Base-by-base conservation (phyloP, 1,139 yeast genomes). In the Candida sanyaensis region DNA sequence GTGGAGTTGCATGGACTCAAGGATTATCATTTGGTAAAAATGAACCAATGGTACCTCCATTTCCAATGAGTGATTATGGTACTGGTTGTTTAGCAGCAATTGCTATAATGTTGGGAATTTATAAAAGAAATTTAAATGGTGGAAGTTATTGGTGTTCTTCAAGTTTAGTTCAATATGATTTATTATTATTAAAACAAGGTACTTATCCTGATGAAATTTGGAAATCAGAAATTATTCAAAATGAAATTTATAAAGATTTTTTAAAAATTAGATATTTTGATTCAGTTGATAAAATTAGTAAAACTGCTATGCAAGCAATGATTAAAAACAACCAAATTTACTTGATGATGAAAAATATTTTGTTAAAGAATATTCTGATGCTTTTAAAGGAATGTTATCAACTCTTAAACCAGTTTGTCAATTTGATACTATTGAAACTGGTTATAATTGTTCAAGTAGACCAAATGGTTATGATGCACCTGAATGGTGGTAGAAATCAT, bases 1-100 rank as follows among this genome's bases (percentile, higher is more conserved):
- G 65, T 36, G 71, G 71, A 3, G 64, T 66, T 34, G 69, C 70
- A 2, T 66, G 65, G 64, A 47, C 55, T n/a, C 71, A 66, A 44
- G 71, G 71, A 10, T 45, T 49, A 34, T 56, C 62, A 10, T 47
- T 66, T 41, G 66, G 68, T n/a, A 52, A 61, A 10, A 54, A 63
- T 37, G 71, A 64, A 49, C 71, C 71, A 26, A 57, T 66, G 57
- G 57, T 66, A 37, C 71, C 71, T 10, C 68, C 69, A 5, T 66
- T 66, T 50, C 71, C 71, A 27, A 66, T 63, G 68, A 60, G 67
- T 50, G 71, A 66, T 50, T 67, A 66, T 49, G 69, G 69, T 23
- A 64, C 68, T 29, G 71, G 70, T 4, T 66, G 68, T 51, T 55
- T 65, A 55, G 71, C 64, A 29, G 68, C 68, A 8, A 62, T 63